A percentile compares a stretch with the other conserved stretches of the same genome.
Conservation (phyloP, 345 rosid species). For the Luvunga scandens region DNA sequence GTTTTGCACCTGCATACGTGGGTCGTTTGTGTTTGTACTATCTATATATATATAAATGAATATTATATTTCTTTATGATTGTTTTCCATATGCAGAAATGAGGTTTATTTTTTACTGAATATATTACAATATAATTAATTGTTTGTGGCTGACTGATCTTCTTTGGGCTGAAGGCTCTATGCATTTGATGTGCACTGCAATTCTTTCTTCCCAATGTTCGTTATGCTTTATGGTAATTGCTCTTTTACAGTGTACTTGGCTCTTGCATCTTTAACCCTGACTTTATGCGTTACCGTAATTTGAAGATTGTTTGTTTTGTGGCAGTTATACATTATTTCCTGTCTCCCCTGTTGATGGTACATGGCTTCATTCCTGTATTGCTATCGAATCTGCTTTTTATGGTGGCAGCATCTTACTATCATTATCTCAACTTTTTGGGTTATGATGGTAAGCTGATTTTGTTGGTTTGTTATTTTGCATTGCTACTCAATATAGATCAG, state of each 20-base stretch:
- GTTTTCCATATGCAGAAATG: not conserved
- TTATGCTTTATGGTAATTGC: slow-evolving; percentile 79
- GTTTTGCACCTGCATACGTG: not conserved
- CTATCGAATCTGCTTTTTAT: slow-evolving; percentile 90
- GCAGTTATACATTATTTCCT: slow-evolving; percentile 91
- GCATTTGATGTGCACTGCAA: slow-evolving; percentile 99
- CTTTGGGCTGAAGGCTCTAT: slow-evolving; percentile 66
- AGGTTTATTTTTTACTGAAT: not conserved
- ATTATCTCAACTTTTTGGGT: slow-evolving; percentile 97
- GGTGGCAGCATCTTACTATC: slow-evolving; percentile 92
- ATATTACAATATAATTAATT: slow-evolving; percentile 4
- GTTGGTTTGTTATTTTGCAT: not conserved
- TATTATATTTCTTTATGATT: not conserved
- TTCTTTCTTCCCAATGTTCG: slow-evolving; percentile 98
- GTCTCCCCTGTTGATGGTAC: slow-evolving; percentile 83
- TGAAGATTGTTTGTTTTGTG: slow-evolving; percentile 21
- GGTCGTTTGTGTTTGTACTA: not conserved
- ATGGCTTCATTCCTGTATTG: slow-evolving; percentile 81
- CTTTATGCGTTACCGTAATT: not conserved
- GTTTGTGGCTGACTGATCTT: slow-evolving; percentile 20
- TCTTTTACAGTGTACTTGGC: not conserved
- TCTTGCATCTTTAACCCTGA: slow-evolving; percentile 3
- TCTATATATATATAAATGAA: no score
- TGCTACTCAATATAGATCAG: not conserved
- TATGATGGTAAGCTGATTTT: slow-evolving; percentile 73